Evolutionary conservation across 2,329 filamentous ascomycete species (phyloP).

Genomic region (Coniochaeta ligniaria): DNA sequence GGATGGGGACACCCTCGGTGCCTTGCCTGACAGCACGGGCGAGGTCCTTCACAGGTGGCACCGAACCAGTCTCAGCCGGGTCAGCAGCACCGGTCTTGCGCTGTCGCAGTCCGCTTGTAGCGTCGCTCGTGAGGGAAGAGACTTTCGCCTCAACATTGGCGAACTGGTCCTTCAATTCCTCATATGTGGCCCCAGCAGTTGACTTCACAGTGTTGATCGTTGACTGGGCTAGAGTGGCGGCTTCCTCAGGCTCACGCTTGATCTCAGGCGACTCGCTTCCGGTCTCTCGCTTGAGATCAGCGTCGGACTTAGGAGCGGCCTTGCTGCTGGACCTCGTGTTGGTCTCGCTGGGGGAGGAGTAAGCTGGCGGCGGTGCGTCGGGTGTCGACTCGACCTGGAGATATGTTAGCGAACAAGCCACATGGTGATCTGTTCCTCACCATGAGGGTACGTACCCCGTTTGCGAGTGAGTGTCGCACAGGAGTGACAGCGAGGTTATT

Average conservation of each 20-base stretch:
- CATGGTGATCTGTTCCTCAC: not conserved
- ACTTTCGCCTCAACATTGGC: constrained; percentile 69
- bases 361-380: constrained; percentile 21
- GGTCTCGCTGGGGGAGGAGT: constrained; percentile 22
- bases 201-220: constrained; percentile 12
- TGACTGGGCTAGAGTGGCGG: constrained; percentile 8
- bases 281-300: constrained; percentile 11
- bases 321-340: constrained; percentile 12
- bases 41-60: constrained; percentile 28
- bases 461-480: constrained; percentile 15
- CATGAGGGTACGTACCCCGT: constrained; percentile 17
- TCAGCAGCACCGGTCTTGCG: constrained; percentile 48
- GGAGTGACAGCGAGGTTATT: constrained; percentile 18
- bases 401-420: not conserved
- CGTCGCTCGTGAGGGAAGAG: constrained; percentile 58
- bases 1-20: constrained; percentile 77
- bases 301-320: constrained; percentile 5
- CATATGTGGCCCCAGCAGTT: constrained; percentile 14
- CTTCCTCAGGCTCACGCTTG: constrained; percentile 5
- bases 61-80: constrained; percentile 40
- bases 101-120: constrained; percentile 61
- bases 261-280: constrained; percentile 2
- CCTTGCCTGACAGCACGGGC: constrained; percentile 48
- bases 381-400: constrained; percentile 23
- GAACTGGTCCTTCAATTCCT: constrained; percentile 20